Conservation (phyloP, 2,329 filamentous ascomycete species). For the Onygena corvina region DNA sequence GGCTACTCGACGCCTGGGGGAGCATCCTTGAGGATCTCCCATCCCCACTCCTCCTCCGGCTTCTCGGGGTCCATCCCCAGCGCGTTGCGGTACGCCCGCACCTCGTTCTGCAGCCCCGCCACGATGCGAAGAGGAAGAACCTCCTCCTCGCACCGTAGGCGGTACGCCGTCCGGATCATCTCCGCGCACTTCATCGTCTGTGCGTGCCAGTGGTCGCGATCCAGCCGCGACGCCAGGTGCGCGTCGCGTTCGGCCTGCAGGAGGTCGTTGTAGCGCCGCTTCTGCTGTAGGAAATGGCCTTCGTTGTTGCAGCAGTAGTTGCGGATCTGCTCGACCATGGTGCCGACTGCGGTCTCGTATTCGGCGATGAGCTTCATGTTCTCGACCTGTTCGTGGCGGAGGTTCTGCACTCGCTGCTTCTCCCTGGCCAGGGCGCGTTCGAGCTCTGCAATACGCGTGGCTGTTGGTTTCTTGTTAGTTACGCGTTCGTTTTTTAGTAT, state of each 20-base stretch:
- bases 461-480: conserved; percentile 19
- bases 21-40: conserved; percentile 36
- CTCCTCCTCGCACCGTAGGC: conserved; percentile 39
- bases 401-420: conserved; percentile 31
- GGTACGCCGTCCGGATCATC: conserved; percentile 39
- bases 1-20: conserved; percentile 13
- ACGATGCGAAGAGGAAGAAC: conserved; percentile 34
- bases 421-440: conserved; percentile 38
- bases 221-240: conserved; percentile 38
- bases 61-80: conserved; percentile 39
- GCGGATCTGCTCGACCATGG: conserved; percentile 40
- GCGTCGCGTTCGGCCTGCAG: conserved; percentile 41
- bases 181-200: conserved; percentile 38
- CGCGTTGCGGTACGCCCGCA: conserved; percentile 37
- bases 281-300: conserved; percentile 36
- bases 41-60: conserved; percentile 39
- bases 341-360: conserved; percentile 37
- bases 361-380: conserved; percentile 38
- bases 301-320: conserved; percentile 41
- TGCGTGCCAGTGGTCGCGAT: conserved; percentile 39
- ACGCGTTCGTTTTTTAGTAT: background rate
- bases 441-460: conserved; percentile 38
- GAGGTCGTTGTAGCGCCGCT: conserved; percentile 39
- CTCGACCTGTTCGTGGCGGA: conserved; percentile 37
- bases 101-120: conserved; percentile 38